Base-by-base conservation (phyloP, 441 rosid species). In the Gossypium lobatum region DNA sequence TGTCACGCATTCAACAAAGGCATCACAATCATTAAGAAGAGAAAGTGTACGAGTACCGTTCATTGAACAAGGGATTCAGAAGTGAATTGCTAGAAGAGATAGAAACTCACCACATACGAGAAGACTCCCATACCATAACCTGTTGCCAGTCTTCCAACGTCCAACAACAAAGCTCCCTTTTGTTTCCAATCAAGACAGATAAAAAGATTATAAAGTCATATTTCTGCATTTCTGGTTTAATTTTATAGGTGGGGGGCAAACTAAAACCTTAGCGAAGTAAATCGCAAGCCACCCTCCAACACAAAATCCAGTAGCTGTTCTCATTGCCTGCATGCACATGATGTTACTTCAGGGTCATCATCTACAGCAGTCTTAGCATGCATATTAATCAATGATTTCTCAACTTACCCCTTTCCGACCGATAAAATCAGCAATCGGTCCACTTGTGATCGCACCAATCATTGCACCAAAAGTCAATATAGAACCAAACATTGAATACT, bases 91-190 rank as follows among this genome's bases (percentile, higher is more conserved):
- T 18, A 20, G 52, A 73, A 45, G 57, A 74, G 45, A 28, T 25
- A 64, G 45, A 69, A 69, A 52, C 78, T 68, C 79, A 91, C 98
- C 91, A 89, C 98, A 70, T 86, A 91, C n/a, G 97, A 94, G 81
- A 90, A 91, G 39, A 88, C 91, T 69, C 99, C 99, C 97, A 93
- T 95, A 74, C 97, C 98, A 75, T 91, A 95, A 69, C 97, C 98
- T 1, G 95, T 88, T 52, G 97, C 92, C 64, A 95, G 79, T 80
- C 99, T 85, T 74, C 99, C 98, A 10, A 91, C 65, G 75, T 93
- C 91, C 80, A 95, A 79, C 37, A 83, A 50, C 77, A 83, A 65
- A 46, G 83, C 85, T 26, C 95, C 97, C 99, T 95, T 80, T 85
- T 53, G 59, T 64, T 71, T 73, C 62, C 1, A 76, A 62, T 73